Conservation (phyloP, 2,329 filamentous ascomycete genomes). For the Sporothrix mexicana region DNA sequence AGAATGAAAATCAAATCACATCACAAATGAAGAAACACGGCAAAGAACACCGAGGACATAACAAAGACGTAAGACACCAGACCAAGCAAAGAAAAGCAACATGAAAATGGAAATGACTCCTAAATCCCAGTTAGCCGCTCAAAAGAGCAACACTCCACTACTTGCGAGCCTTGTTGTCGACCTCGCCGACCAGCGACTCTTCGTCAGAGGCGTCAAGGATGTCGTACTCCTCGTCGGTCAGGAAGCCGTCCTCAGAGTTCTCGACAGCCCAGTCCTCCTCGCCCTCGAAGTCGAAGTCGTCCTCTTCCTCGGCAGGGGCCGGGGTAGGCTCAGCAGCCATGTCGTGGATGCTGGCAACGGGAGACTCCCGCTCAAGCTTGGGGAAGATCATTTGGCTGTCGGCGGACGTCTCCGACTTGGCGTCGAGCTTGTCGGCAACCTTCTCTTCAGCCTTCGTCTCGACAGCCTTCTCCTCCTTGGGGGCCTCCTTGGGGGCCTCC, state of each 20-base stretch:
- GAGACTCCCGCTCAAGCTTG: slow-evolving; percentile 92
- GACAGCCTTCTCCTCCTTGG: slow-evolving; percentile 38
- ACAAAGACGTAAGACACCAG: not conserved
- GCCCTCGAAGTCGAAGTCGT: not conserved
- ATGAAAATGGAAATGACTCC: not conserved
- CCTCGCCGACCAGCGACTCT: slow-evolving; percentile 69
- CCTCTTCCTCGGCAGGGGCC: slow-evolving; percentile 55
- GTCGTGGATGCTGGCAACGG: slow-evolving; percentile 77
- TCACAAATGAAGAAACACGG: not conserved
- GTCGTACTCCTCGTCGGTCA: slow-evolving; percentile 98
- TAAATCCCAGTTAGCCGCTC: too few species aligned
- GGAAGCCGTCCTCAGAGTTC: slow-evolving; percentile 71
- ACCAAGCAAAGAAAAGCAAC: not conserved
- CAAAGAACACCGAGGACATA: slow-evolving; percentile 10
- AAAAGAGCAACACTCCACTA: not conserved
- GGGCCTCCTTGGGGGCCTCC: slow-evolving; percentile 39
- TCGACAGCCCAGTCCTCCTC: slow-evolving; percentile 48
- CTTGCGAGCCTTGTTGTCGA: slow-evolving; percentile 40
- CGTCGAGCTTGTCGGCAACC: slow-evolving; percentile 58
- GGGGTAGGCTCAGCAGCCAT: slow-evolving; percentile 51
- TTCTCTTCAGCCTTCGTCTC: slow-evolving; percentile 48
- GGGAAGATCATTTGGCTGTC: slow-evolving; percentile 91
- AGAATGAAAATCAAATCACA: not conserved
- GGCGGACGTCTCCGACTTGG: slow-evolving; percentile 44
- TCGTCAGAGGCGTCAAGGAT: slow-evolving; percentile 94